Evolutionary conservation across 768 basidiomycete genomes (phyloP).

Genomic region (Cyathus striatus): DNA sequence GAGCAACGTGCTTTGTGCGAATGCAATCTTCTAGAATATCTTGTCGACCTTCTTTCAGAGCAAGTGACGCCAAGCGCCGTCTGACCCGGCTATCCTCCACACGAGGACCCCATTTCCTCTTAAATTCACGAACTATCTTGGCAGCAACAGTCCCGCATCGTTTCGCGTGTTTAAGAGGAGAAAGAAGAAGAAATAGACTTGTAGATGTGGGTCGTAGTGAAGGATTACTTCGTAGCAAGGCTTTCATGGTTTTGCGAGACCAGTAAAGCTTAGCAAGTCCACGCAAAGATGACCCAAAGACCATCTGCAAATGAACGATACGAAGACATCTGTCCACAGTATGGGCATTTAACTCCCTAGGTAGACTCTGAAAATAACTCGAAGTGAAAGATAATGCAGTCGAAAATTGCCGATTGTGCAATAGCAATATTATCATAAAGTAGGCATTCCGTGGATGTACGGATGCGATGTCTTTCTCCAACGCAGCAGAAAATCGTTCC

Average conservation of each 20-base stretch:
- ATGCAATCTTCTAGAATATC: conserved; percentile 38
- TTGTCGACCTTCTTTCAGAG: conserved; percentile 59
- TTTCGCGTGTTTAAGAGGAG: conserved; percentile 40
- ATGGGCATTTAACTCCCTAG: conserved; percentile 29
- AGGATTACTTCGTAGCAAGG: conserved; percentile 40
- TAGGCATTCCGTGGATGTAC: conserved; percentile 39
- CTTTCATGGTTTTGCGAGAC: conserved; percentile 36
- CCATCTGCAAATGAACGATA: conserved; percentile 52
- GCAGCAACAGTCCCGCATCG: conserved; percentile 53
- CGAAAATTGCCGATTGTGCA: conserved; percentile 30
- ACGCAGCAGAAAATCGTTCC: neutral
- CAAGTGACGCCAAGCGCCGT: conserved; percentile 52
- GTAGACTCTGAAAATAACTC: conserved; percentile 45
- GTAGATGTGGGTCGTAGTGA: conserved; percentile 50
- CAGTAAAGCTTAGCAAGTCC: conserved; percentile 41
- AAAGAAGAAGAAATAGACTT: conserved; percentile 56
- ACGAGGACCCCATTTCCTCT: conserved; percentile 47
- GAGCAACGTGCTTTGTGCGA: conserved; percentile 8
- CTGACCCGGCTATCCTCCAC: conserved; percentile 56
- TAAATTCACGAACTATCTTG: conserved; percentile 38
- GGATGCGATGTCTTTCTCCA: conserved; percentile 6
- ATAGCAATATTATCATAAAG: conserved; percentile 40
- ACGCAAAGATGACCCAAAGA: conserved; percentile 20
- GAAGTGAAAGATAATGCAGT: conserved; percentile 40
- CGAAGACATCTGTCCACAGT: conserved; percentile 34